Conservation (phyloP, 75 land plant species). For the Picea glauca region DNA sequence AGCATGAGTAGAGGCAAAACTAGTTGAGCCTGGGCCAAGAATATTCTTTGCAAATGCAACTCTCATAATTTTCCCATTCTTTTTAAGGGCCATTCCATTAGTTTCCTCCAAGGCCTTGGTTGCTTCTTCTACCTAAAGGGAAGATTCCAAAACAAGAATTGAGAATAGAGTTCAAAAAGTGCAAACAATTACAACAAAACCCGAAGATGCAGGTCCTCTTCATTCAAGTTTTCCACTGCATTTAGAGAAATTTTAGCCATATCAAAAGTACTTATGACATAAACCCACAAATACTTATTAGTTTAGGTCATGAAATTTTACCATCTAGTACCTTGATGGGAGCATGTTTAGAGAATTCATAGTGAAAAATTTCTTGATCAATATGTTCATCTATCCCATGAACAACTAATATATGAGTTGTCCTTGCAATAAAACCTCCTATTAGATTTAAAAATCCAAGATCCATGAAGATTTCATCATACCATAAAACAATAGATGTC, state of each 20-base stretch:
- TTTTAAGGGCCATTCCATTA: constrained; percentile 38
- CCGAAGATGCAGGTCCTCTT: constrained; percentile 43
- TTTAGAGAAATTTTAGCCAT: no score
- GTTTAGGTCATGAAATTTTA: no score
- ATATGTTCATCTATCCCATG: constrained; percentile 48
- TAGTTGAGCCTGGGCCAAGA: constrained; percentile 24
- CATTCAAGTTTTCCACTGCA: no score
- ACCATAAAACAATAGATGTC: no score
- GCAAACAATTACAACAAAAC: neutral
- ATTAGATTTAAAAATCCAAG: no score
- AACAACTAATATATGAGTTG: constrained; percentile 48
- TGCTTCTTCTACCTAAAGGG: constrained; percentile 45
- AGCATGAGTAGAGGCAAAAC: constrained; percentile 18
- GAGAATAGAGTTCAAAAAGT: neutral
- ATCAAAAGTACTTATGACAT: no score
- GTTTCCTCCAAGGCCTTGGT: constrained; percentile 38
- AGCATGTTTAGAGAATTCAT: constrained; percentile 57
- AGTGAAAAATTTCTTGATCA: constrained; percentile 43
- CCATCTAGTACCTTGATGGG: constrained; percentile 37
- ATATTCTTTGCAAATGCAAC: constrained; percentile 51
- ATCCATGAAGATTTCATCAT: no score
- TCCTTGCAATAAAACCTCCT: constrained; percentile 12
- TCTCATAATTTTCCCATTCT: constrained; percentile 43
- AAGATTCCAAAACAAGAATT: neutral
- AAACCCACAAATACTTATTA: no score